phyloP scores from a whole-genome alignment of 2,329 filamentous ascomycete genomes.

The Dothistroma pini region DNA sequence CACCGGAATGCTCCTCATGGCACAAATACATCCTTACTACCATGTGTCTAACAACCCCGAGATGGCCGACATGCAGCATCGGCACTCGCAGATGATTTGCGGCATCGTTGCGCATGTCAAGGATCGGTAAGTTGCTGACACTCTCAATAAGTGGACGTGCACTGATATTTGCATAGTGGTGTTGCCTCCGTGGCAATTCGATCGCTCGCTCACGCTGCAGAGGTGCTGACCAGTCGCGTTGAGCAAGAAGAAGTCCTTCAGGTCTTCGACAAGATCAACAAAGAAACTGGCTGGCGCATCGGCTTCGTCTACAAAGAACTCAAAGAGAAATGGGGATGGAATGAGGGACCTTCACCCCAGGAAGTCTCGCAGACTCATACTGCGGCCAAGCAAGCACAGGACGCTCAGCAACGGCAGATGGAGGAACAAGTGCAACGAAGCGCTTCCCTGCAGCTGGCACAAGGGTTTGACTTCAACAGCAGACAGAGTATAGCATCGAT shows the following conservation, averaged over 20 bases:
- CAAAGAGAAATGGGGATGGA: slow-evolving; percentile 75
- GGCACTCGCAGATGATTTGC: slow-evolving; percentile 80
- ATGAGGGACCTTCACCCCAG: slow-evolving; percentile 42
- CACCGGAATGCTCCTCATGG: slow-evolving; percentile 74
- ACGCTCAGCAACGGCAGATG: slow-evolving; percentile 31
- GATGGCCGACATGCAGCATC: slow-evolving; percentile 65
- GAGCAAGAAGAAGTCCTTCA: slow-evolving; percentile 78
- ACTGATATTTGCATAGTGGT: slow-evolving; percentile 46
- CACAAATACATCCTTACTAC: slow-evolving; percentile 69
- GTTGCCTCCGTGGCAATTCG: slow-evolving; percentile 76
- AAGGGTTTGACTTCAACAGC: slow-evolving; percentile 24
- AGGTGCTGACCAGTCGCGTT: slow-evolving; percentile 62
- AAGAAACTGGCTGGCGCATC: slow-evolving; percentile 75
- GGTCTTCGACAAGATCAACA: slow-evolving; percentile 71
- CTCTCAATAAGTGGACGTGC: background rate
- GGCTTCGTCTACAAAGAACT: slow-evolving; percentile 69
- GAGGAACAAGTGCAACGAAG: slow-evolving; percentile 29
- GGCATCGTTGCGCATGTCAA: slow-evolving; percentile 84
- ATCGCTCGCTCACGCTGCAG: slow-evolving; percentile 72
- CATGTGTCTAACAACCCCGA: slow-evolving; percentile 57
- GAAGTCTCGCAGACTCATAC: slow-evolving; percentile 38
- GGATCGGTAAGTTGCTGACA: slow-evolving; percentile 56
- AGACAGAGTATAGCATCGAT: slow-evolving; percentile 20
- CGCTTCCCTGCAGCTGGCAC: slow-evolving; percentile 24
- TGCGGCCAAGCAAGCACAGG: slow-evolving; percentile 23